These are phyloP conservation scores for Macadamia tetraphylla DNA, from an alignment of 164 flowering plant species.

Conservation along the genomic window DNA sequence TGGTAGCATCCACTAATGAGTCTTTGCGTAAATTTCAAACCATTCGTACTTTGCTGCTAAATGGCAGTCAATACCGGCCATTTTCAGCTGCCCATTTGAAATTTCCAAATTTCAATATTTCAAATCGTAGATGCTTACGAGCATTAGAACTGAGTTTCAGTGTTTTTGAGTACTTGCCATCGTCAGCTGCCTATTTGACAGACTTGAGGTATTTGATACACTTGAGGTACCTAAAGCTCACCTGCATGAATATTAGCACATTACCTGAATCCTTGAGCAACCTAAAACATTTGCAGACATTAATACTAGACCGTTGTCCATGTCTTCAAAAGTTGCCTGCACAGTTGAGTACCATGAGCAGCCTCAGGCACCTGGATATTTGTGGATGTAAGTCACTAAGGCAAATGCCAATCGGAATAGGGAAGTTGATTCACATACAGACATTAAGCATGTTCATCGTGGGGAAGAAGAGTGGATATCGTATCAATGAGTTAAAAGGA, in stretches of 20 bases:
- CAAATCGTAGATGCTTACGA: too few species aligned
- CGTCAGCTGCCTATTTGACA: background rate
- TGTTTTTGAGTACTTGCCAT: too few species aligned
- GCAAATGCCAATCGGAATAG: background rate
- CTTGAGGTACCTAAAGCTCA: background rate
- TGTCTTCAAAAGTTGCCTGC: background rate
- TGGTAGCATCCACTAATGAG: too few species aligned
- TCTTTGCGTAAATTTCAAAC: too few species aligned
- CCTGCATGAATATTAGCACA: background rate
- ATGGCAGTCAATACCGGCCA: too few species aligned
- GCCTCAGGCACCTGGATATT: background rate
- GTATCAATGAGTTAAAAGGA: background rate
- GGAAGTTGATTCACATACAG: constrained; percentile 9
- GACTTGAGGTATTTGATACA: constrained; percentile 1
- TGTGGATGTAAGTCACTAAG: background rate
- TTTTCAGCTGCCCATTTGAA: too few species aligned
- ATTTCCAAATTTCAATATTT: too few species aligned
- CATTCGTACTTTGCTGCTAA: too few species aligned
- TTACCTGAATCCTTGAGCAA: background rate
- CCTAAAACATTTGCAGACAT: background rate
- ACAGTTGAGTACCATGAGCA: background rate
- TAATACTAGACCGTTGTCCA: background rate
- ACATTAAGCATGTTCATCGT: constrained; percentile 7
- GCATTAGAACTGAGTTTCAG: too few species aligned
- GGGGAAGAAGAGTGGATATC: background rate